A percentile compares a stretch with the other conserved stretches of the same genome.
Conservation (phyloP, 139 green algal genomes). For the Chlorella sp. region DNA sequence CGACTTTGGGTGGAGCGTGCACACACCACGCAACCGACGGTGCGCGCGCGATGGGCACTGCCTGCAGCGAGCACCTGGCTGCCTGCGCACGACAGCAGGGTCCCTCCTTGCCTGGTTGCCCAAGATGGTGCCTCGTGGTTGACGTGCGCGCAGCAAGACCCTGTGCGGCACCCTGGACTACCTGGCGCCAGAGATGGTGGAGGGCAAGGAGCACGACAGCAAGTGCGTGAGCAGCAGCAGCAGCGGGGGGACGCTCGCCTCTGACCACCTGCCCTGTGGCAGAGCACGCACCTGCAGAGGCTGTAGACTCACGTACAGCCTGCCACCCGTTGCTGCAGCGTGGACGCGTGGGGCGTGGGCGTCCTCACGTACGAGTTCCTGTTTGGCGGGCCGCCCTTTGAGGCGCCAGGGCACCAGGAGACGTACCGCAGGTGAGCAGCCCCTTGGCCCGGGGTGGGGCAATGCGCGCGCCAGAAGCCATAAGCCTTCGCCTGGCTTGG, state of each 20-base stretch:
- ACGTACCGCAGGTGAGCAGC: conserved; percentile 15
- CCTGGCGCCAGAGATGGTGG: conserved; percentile 96
- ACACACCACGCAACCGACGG: conserved; percentile 66
- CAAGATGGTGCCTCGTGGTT: not conserved
- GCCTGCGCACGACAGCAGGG: conserved; percentile 20
- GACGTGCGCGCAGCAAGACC: conserved; percentile 74
- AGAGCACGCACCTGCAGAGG: too few relatives aligned
- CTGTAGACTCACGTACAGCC: not conserved
- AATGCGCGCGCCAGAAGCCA: not conserved
- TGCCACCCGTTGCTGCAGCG: conserved; percentile 12
- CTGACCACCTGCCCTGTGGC: too few relatives aligned
- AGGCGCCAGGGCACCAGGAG: conserved; percentile 75
- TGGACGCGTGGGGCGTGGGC: conserved; percentile 95
- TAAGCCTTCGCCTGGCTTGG: not conserved
- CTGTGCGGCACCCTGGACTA: conserved; percentile 99
- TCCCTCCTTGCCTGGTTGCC: not conserved
- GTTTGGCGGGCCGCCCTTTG: conserved; percentile 88
- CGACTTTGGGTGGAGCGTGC: conserved; percentile 98
- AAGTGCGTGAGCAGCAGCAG: too few relatives aligned
- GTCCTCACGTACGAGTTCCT: conserved; percentile 98
- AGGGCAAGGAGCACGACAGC: conserved; percentile 57
- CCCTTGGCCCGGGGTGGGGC: not conserved
- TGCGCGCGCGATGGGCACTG: too few relatives aligned
- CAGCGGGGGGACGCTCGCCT: too few relatives aligned
- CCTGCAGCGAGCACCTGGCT: too few relatives aligned